These are phyloP conservation scores for Venturia effusa DNA, from an alignment of 2,329 filamentous ascomycete species.

Conservation along the genomic window DNA sequence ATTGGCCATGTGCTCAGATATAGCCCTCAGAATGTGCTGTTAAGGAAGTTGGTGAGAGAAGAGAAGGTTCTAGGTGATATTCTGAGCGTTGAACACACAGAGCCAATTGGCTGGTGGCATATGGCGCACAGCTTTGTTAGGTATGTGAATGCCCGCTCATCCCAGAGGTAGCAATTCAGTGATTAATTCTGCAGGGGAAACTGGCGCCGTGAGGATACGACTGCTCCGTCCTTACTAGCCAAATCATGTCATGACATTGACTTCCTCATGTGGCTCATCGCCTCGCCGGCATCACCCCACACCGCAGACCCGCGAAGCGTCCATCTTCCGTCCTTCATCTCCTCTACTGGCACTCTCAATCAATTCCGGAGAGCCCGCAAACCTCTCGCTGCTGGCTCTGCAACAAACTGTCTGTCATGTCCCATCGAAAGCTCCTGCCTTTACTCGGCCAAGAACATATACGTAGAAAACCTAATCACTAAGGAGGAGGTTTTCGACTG, in stretches of 20 bases:
- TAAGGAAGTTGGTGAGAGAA: slow-evolving; percentile 66
- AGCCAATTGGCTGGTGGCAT: slow-evolving; percentile 95
- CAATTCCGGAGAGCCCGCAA: slow-evolving; percentile 70
- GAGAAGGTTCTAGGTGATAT: slow-evolving; percentile 74
- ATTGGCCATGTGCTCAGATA: slow-evolving; percentile 92
- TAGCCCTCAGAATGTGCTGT: slow-evolving; percentile 79
- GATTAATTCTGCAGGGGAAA: slow-evolving; percentile 51
- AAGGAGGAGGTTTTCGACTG: slow-evolving; percentile 55
- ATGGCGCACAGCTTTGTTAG: slow-evolving; percentile 83
- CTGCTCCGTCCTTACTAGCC: slow-evolving; percentile 72
- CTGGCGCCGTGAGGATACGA: slow-evolving; percentile 71
- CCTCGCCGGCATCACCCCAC: slow-evolving; percentile 48
- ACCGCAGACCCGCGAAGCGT: slow-evolving; percentile 20
- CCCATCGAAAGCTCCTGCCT: slow-evolving; percentile 63
- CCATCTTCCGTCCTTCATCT: slow-evolving; percentile 64
- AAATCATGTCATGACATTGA: slow-evolving; percentile 98
- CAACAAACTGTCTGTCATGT: slow-evolving; percentile 83
- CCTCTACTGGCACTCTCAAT: slow-evolving; percentile 64
- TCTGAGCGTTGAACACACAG: slow-evolving; percentile 78
- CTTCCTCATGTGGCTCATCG: slow-evolving; percentile 81
- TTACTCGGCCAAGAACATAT: slow-evolving; percentile 78
- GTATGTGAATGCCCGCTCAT: slow-evolving; percentile 22
- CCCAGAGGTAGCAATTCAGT: not conserved
- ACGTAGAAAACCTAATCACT: slow-evolving; percentile 57
- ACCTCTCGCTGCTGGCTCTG: slow-evolving; percentile 58